Evolutionary conservation across 23 red algal species (phyloP).

Genomic region (Gracilariopsis chorda): DNA sequence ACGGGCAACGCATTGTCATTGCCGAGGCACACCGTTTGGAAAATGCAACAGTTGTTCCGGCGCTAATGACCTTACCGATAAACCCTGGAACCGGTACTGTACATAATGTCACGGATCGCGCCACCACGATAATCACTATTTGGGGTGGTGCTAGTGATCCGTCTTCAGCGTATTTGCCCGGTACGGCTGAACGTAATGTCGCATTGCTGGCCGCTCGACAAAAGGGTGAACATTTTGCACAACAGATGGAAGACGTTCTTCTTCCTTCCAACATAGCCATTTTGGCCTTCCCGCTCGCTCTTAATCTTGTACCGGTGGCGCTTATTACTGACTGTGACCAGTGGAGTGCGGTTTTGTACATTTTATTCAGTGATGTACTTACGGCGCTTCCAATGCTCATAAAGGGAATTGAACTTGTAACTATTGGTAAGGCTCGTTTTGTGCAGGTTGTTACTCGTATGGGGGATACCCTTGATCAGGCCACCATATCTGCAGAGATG

Average conservation of each 20-base stretch:
- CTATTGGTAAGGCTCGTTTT: neutral
- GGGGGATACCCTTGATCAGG: neutral
- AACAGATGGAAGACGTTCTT: slow-evolving; percentile 19
- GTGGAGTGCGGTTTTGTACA: neutral
- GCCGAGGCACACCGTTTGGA: neutral
- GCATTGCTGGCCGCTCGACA: neutral
- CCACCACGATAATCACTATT: neutral
- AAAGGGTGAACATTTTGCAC: neutral
- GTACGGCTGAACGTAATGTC: neutral
- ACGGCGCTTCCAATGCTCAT: slow-evolving; percentile 24
- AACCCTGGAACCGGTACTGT: neutral
- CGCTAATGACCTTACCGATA: slow-evolving; percentile 1
- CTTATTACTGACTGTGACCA: neutral
- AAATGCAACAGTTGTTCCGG: slow-evolving; percentile 11
- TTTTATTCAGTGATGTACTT: slow-evolving; percentile 18
- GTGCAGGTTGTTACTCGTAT: slow-evolving; percentile 6
- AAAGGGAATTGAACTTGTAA: slow-evolving; percentile 19
- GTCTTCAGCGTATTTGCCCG: neutral
- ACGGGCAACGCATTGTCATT: neutral
- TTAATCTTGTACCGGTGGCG: slow-evolving; percentile 33
- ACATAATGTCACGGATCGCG: neutral
- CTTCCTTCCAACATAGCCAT: slow-evolving; percentile 7
- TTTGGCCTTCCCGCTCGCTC: slow-evolving; percentile 7
- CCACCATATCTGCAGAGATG: neutral
- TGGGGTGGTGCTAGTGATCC: slow-evolving; percentile 4